Evolutionary conservation across 805 yeast genomes (phyloP), one percentile per base, ranked within the genome.

Genomic region (Metschnikowia hibisci): DNA sequence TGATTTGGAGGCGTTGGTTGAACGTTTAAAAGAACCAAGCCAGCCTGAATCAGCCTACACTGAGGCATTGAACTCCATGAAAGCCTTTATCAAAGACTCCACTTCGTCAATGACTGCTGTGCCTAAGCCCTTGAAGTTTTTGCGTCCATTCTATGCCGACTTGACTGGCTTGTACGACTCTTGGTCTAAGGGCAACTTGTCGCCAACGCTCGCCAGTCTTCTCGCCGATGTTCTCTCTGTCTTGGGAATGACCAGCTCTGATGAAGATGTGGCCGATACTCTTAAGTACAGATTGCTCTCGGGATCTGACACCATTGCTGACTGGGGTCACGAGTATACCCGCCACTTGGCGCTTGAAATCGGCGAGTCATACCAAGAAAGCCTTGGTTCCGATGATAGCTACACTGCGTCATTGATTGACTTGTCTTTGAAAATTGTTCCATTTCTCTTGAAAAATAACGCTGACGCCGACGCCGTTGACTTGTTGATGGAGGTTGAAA

Each of bases 91-190:
- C 56, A 80, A 87, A 52, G 95, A 93, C 43, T 86, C 97, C 10
- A 93, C 99, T 3, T 87, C 96, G 30, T 90, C 97, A 7, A 93
- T 93, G 97, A 93, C 99, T 2, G 99, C 99, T 3, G 99, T 93
- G 40, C 99, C 99, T 30, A 93, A 93, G 66, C 99, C 99, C 4
- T 78, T 93, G 67, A 95, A 93, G 71, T 93, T 93, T 62, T 75
- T 93, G 51, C 81, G 96, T 58, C 96, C 97, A 6, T 87, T 81
- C 58, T 93, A 83, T 61, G 81, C 83, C 15, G 57, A 73, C n/a
- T 72, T 93, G 56, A 78, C 79, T 27, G 75, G 71, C 42, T 66
- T 86, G 31, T 85, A 83, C 62, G 81, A 77, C 29, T 69, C 72
- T 28, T 88, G 96, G 96, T 44, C 47, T 16, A 45, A 45, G 22